Base-by-base conservation (phyloP, 2,329 filamentous ascomycete species). In the Fusarium sp. region DNA sequence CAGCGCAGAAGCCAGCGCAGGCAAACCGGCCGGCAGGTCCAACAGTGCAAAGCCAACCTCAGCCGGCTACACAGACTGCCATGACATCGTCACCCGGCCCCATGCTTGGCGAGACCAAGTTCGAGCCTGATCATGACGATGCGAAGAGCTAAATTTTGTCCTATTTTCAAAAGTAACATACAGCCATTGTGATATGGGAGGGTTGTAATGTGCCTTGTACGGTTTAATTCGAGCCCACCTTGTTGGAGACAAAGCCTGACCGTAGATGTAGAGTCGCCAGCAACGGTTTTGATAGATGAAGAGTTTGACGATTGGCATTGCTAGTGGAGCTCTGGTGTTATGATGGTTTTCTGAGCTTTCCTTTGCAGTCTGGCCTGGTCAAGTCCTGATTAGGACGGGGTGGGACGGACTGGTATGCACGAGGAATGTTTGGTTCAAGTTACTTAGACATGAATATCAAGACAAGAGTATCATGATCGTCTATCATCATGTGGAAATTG, bases 71-170 rank as follows among this genome's bases (percentile, higher is more conserved):
- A 19, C 89, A 88, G 81, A 89, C 88, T 25, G 85, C 87, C 40
- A 91, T 90, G 88, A 87, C 86, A 35, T 86, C 87, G 43, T 84
- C 87, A 62, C 84, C 86, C 3, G 84, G 86, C 9, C 82, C 84
- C 21, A 87, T 93, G 85, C 81, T 94, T 23, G 92, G 91, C 28
- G 91, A 92, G 81, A 94, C 91, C 38, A 92, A 85, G 76, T 93
- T 93, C 77, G 88, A 90, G 32, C 91, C 91, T 3, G 92, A 94
- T 47, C 85, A 90, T 61, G 87, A 90, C 61, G 77, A 80, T 62
- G 60, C 76, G n/a, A 82, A 81, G 72, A 80, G 72, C 63, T 82
- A 64, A 79, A 28, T 21, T 19, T 28, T 15, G 16, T 30, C 30
- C 47, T 18, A 6, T 9, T 35, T 35, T 18, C 33, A 23, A 50